A percentile compares a stretch with the other conserved stretches of the same genome.
phyloP scores from a whole-genome alignment of 1,284 basidiomycete species.

The Agroathelia rolfsii region DNA sequence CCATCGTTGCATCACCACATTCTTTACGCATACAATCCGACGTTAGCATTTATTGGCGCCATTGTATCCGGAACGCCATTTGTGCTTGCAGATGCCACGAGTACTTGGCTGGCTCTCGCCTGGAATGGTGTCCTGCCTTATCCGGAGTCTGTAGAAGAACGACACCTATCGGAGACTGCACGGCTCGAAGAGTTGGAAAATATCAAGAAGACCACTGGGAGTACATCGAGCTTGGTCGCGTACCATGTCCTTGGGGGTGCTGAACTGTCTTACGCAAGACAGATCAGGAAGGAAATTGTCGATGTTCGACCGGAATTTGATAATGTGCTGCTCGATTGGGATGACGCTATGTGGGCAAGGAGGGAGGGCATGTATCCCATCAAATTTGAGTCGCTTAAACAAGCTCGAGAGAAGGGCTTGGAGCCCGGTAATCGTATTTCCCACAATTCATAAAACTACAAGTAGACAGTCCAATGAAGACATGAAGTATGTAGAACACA shows the following conservation, averaged over 20 bases:
- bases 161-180: conserved; percentile 26
- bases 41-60: conserved; percentile 33
- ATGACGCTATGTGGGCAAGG: conserved; percentile 22
- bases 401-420: too few relatives aligned
- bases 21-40: conserved; percentile 33
- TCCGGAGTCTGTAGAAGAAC: conserved; percentile 19
- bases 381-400: conserved; percentile 29
- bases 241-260: conserved; percentile 26
- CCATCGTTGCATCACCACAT: conserved; percentile 32
- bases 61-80: conserved; percentile 33
- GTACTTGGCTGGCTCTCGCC: conserved; percentile 33
- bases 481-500: too few relatives aligned
- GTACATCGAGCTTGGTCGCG: conserved; percentile 27
- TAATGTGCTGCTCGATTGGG: conserved; percentile 27
- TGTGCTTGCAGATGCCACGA: conserved; percentile 30
- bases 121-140: conserved; percentile 22
- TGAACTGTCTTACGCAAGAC: conserved; percentile 29
- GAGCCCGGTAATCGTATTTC: too few relatives aligned
- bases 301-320: conserved; percentile 21
- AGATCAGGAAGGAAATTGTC: conserved; percentile 23
- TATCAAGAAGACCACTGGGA: conserved; percentile 17
- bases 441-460: too few relatives aligned
- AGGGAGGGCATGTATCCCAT: conserved; percentile 29
- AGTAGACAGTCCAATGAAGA: too few relatives aligned
- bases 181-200: conserved; percentile 20